Conservation (phyloP, 169 alveolate species). For the Cryptosporidium felis region DNA sequence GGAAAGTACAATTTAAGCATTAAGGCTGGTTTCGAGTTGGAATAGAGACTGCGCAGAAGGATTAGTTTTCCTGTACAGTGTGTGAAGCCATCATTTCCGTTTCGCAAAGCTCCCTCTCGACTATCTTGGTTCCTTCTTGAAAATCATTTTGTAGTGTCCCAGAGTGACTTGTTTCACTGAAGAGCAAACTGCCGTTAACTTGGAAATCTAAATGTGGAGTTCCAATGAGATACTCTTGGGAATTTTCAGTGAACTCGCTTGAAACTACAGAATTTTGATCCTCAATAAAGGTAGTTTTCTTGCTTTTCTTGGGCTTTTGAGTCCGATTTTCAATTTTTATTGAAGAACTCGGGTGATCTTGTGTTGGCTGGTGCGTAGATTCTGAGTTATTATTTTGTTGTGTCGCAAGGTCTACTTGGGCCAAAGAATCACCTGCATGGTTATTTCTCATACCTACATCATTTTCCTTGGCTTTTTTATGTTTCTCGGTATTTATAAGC, state of each 20-base stretch:
- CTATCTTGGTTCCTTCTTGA: background rate
- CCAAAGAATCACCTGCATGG: too few relatives aligned
- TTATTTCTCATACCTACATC: too few relatives aligned
- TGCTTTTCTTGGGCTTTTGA: background rate
- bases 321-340: background rate
- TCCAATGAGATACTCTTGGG: background rate
- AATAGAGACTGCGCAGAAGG: too few relatives aligned
- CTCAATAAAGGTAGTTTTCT: background rate
- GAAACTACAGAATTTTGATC: background rate
- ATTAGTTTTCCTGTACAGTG: background rate
- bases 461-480: too few relatives aligned
- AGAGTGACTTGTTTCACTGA: background rate
- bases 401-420: too few relatives aligned
- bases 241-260: background rate
- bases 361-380: too few relatives aligned
- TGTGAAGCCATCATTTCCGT: conserved; percentile 2
- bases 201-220: background rate
- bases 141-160: too few relatives aligned
- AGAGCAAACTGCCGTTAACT: background rate
- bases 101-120: background rate
- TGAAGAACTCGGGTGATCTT: background rate
- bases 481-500: too few relatives aligned
- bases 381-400: too few relatives aligned
- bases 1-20: too few relatives aligned
- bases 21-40: too few relatives aligned